phyloP scores from a whole-genome alignment of 306 rosid species.

The Dicorynia guianensis region DNA sequence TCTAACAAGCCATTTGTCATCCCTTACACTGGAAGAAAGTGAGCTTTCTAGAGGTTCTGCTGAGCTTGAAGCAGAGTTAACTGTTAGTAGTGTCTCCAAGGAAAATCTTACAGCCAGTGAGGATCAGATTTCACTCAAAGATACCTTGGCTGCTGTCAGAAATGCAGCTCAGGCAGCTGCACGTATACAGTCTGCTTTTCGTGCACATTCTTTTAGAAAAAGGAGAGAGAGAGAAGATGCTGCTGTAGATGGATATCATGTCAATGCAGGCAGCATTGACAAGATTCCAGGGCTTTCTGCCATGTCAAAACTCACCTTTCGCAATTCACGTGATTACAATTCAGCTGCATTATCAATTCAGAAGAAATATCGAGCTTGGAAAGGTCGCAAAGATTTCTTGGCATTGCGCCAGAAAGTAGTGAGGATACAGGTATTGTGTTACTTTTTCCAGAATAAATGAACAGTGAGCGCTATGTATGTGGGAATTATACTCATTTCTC shows the following conservation, averaged over 20 bases:
- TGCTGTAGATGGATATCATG: slow-evolving; percentile 56
- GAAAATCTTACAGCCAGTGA: slow-evolving; percentile 53
- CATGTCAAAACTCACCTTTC: slow-evolving; percentile 66
- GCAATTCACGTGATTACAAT: slow-evolving; percentile 64
- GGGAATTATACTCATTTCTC: slow-evolving; percentile 23
- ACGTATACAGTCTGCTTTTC: slow-evolving; percentile 91
- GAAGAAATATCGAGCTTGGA: slow-evolving; percentile 92
- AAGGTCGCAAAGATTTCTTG: slow-evolving; percentile 80
- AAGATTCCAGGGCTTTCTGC: slow-evolving; percentile 68
- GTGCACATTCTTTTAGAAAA: slow-evolving; percentile 81
- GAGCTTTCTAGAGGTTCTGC: slow-evolving; percentile 72
- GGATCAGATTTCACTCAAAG: slow-evolving; percentile 66
- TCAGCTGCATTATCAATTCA: slow-evolving; percentile 93
- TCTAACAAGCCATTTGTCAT: slow-evolving; percentile 84
- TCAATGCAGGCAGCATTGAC: slow-evolving; percentile 45
- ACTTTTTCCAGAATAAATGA: slow-evolving; percentile 25
- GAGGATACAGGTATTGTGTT: slow-evolving; percentile 79
- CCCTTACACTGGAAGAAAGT: slow-evolving; percentile 81
- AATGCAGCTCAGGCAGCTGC: slow-evolving; percentile 95
- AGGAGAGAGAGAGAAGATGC: slow-evolving; percentile 55
- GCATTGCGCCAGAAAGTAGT: slow-evolving; percentile 85
- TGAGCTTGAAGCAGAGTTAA: slow-evolving; percentile 73
- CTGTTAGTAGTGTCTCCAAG: slow-evolving; percentile 59
- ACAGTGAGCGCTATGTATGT: slow-evolving; percentile 18
- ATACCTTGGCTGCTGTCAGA: slow-evolving; percentile 79